Base-by-base conservation (phyloP, 1,284 basidiomycete species). In the Pseudozyma tsukubaensis region DNA sequence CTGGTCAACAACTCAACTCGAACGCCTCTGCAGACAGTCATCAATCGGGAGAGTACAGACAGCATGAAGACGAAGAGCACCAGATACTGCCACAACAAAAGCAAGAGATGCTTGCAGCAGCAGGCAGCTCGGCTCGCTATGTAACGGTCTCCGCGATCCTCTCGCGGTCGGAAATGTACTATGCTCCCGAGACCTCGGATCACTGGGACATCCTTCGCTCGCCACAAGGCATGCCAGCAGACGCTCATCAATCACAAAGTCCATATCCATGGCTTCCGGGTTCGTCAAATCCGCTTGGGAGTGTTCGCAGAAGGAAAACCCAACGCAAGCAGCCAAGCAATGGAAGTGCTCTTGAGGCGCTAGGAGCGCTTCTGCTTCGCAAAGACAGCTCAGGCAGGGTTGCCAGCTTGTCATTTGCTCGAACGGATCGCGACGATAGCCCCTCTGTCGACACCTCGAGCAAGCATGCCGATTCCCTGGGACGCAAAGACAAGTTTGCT, bases 341-440 rank as follows among this genome's bases (percentile, higher is more conserved):
- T 39, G 81, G 82, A 19, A 81, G 79, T 49, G 82, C 82, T 4
- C 59, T 83, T 16, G 82, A 83, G 40, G 82, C 82, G 1, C 70
- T 83, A 11, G 78, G 80, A 10, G 77, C 82, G 0, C 57, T 83
- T 1, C 61, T 83, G 7, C 60, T 83, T 42, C 72, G 70, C 7
- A 72, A 71, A 32, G 78, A 81, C 43, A 78, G 72, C 18, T 74
- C 63, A 2, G 81, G 79, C 9, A 55, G 73, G 34, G 73, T 78
- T 1, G 68, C 79, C 3, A 70, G 52, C 34, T 68, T 83, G 11
- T 79, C 76, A 48, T 73, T 78, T 36, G 65, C 52, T 36, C 51
- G 53, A 12, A 47, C 36, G 13, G 39, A 44, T 3, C 36, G 42
- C 10, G 19, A 12, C 9, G 40, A 52, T 39, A 18, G 35, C 12